A percentile compares a stretch with the other conserved stretches of the same genome.
Conservation (phyloP, 495 filamentous ascomycete genomes). For the Aspergillus bridgeri region DNA sequence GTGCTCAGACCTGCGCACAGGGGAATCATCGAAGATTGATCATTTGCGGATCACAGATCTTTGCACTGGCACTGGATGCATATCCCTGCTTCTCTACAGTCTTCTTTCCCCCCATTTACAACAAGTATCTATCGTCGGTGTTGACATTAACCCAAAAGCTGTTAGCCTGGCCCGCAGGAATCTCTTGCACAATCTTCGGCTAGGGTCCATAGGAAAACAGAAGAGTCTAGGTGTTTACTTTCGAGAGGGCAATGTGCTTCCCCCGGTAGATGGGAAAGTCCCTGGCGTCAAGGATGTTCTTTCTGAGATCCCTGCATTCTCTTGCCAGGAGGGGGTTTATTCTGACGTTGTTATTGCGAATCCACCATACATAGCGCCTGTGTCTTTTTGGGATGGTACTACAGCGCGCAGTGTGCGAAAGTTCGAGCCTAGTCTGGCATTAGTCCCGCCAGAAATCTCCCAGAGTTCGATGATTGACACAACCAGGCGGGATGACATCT, state of each 20-base stretch:
- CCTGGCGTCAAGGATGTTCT: slow-evolving; percentile 16
- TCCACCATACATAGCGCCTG: slow-evolving; percentile 81
- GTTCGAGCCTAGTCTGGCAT: slow-evolving; percentile 73
- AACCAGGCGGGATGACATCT: slow-evolving; percentile 32
- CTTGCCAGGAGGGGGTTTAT: neutral
- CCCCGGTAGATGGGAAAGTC: slow-evolving; percentile 9
- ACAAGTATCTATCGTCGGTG: slow-evolving; percentile 35
- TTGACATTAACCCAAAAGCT: slow-evolving; percentile 47
- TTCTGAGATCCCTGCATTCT: neutral
- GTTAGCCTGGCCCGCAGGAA: slow-evolving; percentile 62
- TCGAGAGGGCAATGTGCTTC: slow-evolving; percentile 52
- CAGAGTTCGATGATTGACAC: neutral
- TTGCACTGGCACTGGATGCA: slow-evolving; percentile 90
- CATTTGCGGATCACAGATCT: slow-evolving; percentile 69
- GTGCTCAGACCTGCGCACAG: neutral
- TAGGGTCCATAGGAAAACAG: slow-evolving; percentile 21
- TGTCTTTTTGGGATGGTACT: slow-evolving; percentile 49
- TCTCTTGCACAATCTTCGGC: slow-evolving; percentile 46
- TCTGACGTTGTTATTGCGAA: slow-evolving; percentile 82
- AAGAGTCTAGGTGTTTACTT: slow-evolving; percentile 48
- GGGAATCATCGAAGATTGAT: neutral
- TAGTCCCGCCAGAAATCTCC: slow-evolving; percentile 56
- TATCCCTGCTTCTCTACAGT: slow-evolving; percentile 67
- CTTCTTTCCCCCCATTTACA: slow-evolving; percentile 41
- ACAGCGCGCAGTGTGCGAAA: slow-evolving; percentile 71